Base-by-base conservation (phyloP, 768 basidiomycete genomes). In the Tephrocybe sp. region DNA sequence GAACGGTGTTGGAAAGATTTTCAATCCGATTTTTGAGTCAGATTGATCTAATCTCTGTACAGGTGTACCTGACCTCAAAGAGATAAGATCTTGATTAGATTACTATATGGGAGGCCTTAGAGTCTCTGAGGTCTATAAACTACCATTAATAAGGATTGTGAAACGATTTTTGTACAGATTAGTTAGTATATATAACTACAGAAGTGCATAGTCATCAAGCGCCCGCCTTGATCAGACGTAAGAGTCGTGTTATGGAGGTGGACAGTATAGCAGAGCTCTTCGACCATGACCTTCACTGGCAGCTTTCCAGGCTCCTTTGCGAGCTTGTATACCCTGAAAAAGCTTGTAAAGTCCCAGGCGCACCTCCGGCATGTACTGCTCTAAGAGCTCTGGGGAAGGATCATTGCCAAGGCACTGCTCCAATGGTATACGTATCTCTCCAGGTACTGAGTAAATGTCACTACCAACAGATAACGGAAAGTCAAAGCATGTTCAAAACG, bases 281-380 rank as follows among this genome's bases (percentile, higher is more conserved):
- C 5, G 12, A 30, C 20, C n/a, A 9, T 9, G 9, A 39, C 20
- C 20, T 10, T 39, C 10, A n/a, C n/a, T n/a, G n/a, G 55, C 56
- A 25, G 67, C 63, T 23, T 59, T 64, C 73, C 76, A 80, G 9
- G 65, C 62, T 15, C 70, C 72, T 55, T 96, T 93, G 58, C 91
- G 92, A 42, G 67, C 74, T 51, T 91, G 88, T 14, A 98, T 78
- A 10, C 92, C 93, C 55, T 87, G 84, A 11, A 97, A 75, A 12
- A 98, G 80, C 56, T 77, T 83, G 62, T 84, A 89, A 56, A 98
- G 85, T 60, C 94, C 88, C 54, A 74, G 77, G 40, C 90, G 84
- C 28, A 98, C 85, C 48, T 83, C 77, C 10, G 95, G 95, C 56
- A 93, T 79, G 71, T 85, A 93, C 10, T 74, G 69, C 7, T 87